Conservation (phyloP, 768 basidiomycete species). For the Suillus discolor region DNA sequence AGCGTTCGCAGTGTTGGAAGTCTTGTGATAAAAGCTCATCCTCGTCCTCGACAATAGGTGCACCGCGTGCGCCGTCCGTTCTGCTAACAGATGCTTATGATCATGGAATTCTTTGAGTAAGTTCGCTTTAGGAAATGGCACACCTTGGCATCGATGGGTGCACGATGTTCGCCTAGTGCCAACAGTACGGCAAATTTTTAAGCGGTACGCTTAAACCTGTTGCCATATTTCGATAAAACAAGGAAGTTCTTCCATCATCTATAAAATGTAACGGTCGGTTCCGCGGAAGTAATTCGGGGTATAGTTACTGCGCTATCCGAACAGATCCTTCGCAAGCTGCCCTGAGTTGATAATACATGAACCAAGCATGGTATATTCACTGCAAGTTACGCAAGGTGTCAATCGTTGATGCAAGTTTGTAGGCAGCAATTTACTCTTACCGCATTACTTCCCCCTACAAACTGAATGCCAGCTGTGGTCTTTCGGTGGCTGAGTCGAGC, state of each 20-base stretch:
- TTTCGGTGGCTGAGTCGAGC: conserved; percentile 19
- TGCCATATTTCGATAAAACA: conserved; percentile 5
- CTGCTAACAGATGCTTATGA: conserved; percentile 47
- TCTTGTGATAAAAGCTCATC: conserved; percentile 26
- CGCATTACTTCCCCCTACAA: conserved; percentile 18
- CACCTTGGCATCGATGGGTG: conserved; percentile 45
- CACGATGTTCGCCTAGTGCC: conserved; percentile 35
- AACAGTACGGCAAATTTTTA: conserved; percentile 3
- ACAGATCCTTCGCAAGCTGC: conserved; percentile 44
- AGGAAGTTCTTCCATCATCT: conserved; percentile 4
- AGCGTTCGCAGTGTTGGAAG: conserved; percentile 24
- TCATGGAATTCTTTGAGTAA: conserved; percentile 47
- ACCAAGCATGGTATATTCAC: conserved; percentile 35
- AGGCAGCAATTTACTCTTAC: conserved; percentile 13
- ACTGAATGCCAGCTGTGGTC: conserved; percentile 23
- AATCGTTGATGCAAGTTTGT: neutral
- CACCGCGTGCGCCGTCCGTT: conserved; percentile 29
- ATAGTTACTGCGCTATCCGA: conserved; percentile 44
- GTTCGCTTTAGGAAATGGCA: conserved; percentile 46
- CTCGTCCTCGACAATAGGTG: conserved; percentile 30
- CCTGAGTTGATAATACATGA: conserved; percentile 34
- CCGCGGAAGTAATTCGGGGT: neutral
- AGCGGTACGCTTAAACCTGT: conserved; percentile 6
- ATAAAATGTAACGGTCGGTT: neutral
- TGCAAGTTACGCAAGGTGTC: neutral